phyloP scores from a whole-genome alignment of 257 asterid species.

The Nicotiana tomentosiformis region DNA sequence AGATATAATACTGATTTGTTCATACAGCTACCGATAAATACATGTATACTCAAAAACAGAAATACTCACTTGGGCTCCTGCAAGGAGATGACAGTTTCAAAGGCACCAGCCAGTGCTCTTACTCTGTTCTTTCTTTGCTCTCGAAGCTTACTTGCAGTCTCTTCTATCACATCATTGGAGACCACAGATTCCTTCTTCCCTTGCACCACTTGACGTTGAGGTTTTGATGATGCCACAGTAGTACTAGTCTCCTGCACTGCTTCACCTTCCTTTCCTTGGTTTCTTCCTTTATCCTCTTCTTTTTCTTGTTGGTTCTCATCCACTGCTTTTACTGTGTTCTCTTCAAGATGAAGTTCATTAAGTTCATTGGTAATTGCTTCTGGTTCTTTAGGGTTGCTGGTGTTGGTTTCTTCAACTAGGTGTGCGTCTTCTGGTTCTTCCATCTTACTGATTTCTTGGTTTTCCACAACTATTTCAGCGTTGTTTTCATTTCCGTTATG shows the following conservation, averaged over 20 bases:
- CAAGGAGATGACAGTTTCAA: slow-evolving; percentile 61
- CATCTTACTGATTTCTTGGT: slow-evolving; percentile 12
- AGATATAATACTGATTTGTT: background rate
- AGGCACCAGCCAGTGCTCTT: slow-evolving; percentile 80
- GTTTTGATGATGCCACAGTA: slow-evolving; percentile 14
- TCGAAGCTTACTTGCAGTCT: slow-evolving; percentile 51
- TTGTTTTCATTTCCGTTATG: slow-evolving; percentile 12
- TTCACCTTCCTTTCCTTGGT: slow-evolving; percentile 14
- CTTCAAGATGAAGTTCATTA: background rate
- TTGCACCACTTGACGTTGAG: slow-evolving; percentile 19
- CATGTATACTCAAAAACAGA: background rate
- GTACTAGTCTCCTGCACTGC: slow-evolving; percentile 8
- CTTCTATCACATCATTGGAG: slow-evolving; percentile 69
- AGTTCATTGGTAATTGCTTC: background rate
- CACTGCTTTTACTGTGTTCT: background rate
- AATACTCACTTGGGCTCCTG: slow-evolving; percentile 44
- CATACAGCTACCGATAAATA: background rate
- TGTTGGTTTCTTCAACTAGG: slow-evolving; percentile 18
- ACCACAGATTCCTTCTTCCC: slow-evolving; percentile 35
- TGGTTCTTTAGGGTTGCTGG: background rate
- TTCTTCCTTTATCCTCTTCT: slow-evolving; percentile 1
- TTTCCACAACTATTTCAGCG: slow-evolving; percentile 9
- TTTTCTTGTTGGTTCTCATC: slow-evolving; percentile 1
- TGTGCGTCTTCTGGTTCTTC: slow-evolving; percentile 23
- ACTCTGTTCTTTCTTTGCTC: slow-evolving; percentile 72